Conservation (phyloP, 2,329 filamentous ascomycete genomes). For the Nigrograna mackinnonii region DNA sequence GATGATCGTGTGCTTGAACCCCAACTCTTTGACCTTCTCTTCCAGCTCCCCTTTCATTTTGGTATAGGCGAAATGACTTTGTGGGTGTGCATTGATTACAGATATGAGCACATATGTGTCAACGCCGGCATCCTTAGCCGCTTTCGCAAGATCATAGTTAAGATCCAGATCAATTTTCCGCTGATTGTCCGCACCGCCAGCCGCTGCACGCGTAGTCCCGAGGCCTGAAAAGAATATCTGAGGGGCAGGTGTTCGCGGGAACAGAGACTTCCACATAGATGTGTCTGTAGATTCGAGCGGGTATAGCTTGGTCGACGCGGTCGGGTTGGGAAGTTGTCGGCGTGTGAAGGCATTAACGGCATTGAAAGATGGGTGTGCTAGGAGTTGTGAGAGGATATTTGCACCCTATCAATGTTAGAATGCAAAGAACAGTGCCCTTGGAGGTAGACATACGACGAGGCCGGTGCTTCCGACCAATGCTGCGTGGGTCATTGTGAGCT, state of each 20-base stretch:
- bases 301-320: slow-evolving; percentile 63
- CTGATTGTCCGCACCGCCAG: slow-evolving; percentile 78
- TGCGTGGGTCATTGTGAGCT: slow-evolving; percentile 54
- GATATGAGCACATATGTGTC: slow-evolving; percentile 81
- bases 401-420: slow-evolving; percentile 64
- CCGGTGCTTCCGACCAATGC: slow-evolving; percentile 68
- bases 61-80: slow-evolving; percentile 56
- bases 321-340: slow-evolving; percentile 58
- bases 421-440: too few relatives aligned
- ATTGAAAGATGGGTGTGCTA: slow-evolving; percentile 57
- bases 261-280: slow-evolving; percentile 65
- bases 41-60: slow-evolving; percentile 90
- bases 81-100: slow-evolving; percentile 55
- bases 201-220: slow-evolving; percentile 76
- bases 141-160: slow-evolving; percentile 76
- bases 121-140: slow-evolving; percentile 72
- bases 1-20: slow-evolving; percentile 79
- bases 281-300: slow-evolving; percentile 69
- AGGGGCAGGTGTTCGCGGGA: slow-evolving; percentile 63
- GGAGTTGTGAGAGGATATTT: slow-evolving; percentile 69
- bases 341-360: slow-evolving; percentile 68
- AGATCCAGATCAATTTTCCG: slow-evolving; percentile 88
- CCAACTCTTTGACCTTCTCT: slow-evolving; percentile 70
- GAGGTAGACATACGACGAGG: slow-evolving; percentile 52
- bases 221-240: slow-evolving; percentile 75